Evolutionary conservation across 495 filamentous ascomycete species (phyloP).

Genomic region (Tuber umbilicatum): DNA sequence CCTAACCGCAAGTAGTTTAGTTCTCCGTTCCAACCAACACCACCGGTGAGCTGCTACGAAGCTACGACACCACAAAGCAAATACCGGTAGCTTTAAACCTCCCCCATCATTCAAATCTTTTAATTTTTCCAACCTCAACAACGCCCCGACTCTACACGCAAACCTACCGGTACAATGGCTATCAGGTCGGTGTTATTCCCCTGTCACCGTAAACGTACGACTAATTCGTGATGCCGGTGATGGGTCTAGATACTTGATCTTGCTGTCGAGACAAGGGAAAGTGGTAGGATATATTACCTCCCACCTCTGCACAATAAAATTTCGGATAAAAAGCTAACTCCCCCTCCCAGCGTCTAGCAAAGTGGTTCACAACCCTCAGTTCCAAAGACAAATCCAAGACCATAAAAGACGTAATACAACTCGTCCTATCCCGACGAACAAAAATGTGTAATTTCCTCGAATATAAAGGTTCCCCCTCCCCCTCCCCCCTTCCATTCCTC

Average conservation of each 20-base stretch:
- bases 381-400: slow-evolving; percentile 99
- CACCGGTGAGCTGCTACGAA: neutral
- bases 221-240: neutral
- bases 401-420: slow-evolving; percentile 97
- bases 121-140: neutral
- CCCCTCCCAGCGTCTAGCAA: slow-evolving; percentile 73
- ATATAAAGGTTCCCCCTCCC: slow-evolving; percentile 69
- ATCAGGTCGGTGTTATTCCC: slow-evolving; percentile 5
- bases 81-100: neutral
- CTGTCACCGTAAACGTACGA: neutral
- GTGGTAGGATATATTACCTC: slow-evolving; percentile 58
- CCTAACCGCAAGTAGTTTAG: neutral
- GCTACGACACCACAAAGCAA: neutral
- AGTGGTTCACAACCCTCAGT: slow-evolving; percentile 98
- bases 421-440: slow-evolving; percentile 88
- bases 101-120: neutral
- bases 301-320: slow-evolving; percentile 32
- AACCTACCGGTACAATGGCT: slow-evolving; percentile 1
- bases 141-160: neutral
- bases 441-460: slow-evolving; percentile 99
- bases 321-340: slow-evolving; percentile 42
- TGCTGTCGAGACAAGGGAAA: slow-evolving; percentile 97
- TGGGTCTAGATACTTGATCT: slow-evolving; percentile 76
- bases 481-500: slow-evolving; percentile 23
- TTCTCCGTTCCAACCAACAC: neutral